Evolutionary conservation across 148 eudicot species (phyloP), one percentile per base, ranked within the genome.

Genomic region (Chenopodium berlandieri): DNA sequence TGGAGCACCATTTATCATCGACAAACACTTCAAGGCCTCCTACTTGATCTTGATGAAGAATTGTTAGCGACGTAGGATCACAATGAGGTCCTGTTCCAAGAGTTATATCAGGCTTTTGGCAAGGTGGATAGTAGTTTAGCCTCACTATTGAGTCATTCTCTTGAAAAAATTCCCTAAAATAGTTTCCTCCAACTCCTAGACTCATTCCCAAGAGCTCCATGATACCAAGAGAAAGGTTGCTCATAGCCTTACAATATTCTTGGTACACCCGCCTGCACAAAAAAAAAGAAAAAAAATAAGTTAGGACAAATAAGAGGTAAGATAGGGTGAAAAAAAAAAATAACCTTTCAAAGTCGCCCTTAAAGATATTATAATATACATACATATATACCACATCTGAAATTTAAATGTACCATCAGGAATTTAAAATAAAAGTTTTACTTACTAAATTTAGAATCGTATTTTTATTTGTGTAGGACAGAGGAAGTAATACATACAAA

Each of bases 41-140:
- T 73, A 91, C 90, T 58, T 87, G 80, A 84, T 89, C 94, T 71
- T 91, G 91, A 80, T 89, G 88, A 58, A 91, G 92, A 54, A 91
- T 91, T 23, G 92, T 91, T 75, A 91, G 62, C n/a, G 94, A 88
- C 19, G 89, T 88, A 12, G 92, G 92, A 85, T 91, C 94, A 76
- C 91, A 88, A 52, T 91, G 94, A 85, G 94, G 94, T 34, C 94
- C 94, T n/a, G 94, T 91, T 11, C 94, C 94, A 32, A 91, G 90
- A 58, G 90, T 84, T 63, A 84, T 80, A 37, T 87, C 87, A 16
- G 92, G 94, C 48, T 91, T 86, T 56, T 80, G 85, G 70, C 92
- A 89, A 69, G 84, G 80, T 23, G 94, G 94, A 79, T 91, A 91
- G 82, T 88, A 88, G 81, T 91, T 91, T 71, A 91, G 81, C 81